Evolutionary conservation across 805 yeast species (phyloP).

Genomic region (Komagataella kurtzmanii): DNA sequence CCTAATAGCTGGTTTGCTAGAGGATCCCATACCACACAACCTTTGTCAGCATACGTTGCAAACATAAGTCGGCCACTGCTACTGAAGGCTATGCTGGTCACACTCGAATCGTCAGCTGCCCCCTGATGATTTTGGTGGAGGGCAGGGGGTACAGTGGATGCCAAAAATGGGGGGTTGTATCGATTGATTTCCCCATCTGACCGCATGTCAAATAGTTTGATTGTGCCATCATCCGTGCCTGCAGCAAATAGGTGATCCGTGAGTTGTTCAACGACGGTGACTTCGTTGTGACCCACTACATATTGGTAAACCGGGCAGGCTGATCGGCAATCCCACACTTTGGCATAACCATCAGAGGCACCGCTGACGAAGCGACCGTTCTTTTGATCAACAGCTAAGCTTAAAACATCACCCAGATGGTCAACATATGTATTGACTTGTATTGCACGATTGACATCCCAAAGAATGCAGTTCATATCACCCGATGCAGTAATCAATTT

Average conservation of each 20-base stretch:
- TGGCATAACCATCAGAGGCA: slow-evolving; percentile 55
- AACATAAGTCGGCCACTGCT: slow-evolving; percentile 62
- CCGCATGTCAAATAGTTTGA: slow-evolving; percentile 62
- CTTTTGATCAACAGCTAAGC: slow-evolving; percentile 21
- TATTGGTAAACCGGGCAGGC: slow-evolving; percentile 23
- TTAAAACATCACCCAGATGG: slow-evolving; percentile 61
- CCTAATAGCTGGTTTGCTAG: slow-evolving; percentile 55
- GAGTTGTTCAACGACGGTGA: slow-evolving; percentile 46
- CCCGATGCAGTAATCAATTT: slow-evolving; percentile 63
- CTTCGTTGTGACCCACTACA: slow-evolving; percentile 45
- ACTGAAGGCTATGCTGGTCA: slow-evolving; percentile 61
- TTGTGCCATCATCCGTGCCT: slow-evolving; percentile 70
- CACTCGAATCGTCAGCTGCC: slow-evolving; percentile 49
- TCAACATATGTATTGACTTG: slow-evolving; percentile 42
- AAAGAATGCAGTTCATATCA: slow-evolving; percentile 63
- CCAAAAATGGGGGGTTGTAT: slow-evolving; percentile 14
- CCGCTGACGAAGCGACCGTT: slow-evolving; percentile 35
- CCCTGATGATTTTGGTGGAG: slow-evolving; percentile 9
- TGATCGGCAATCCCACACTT: slow-evolving; percentile 53
- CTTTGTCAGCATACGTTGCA: slow-evolving; percentile 63
- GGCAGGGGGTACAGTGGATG: slow-evolving; percentile 8
- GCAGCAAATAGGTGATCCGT: slow-evolving; percentile 57
- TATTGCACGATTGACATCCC: slow-evolving; percentile 63
- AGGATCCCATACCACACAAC: slow-evolving; percentile 69
- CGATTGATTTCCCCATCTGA: slow-evolving; percentile 55